Conservation (phyloP, 345 rosid species). For the Lumnitzera littorea region DNA sequence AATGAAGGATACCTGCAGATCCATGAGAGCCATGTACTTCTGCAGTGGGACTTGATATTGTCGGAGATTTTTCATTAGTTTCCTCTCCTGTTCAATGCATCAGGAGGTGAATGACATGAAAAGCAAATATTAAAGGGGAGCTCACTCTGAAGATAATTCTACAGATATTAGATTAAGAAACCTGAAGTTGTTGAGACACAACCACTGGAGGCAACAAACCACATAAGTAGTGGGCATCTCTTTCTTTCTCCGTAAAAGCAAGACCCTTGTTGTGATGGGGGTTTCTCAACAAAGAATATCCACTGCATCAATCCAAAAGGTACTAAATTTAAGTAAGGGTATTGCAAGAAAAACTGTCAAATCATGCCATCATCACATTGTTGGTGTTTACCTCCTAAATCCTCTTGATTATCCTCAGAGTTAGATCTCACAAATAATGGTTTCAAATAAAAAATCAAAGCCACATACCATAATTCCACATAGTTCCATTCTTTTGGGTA, state of each 20-base stretch:
- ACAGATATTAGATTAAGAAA: conserved; percentile 8
- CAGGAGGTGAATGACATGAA: neutral
- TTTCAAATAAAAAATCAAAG: too few relatives aligned
- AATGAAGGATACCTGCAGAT: conserved; percentile 51
- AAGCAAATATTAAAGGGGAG: conserved; percentile 1
- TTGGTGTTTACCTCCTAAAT: too few relatives aligned
- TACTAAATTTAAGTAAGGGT: neutral
- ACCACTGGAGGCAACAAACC: conserved; percentile 79
- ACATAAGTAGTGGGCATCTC: conserved; percentile 83
- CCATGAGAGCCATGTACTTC: conserved; percentile 85
- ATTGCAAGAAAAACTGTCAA: neutral
- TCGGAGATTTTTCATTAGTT: conserved; percentile 55
- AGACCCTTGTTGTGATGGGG: conserved; percentile 93
- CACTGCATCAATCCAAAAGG: conserved; percentile 33
- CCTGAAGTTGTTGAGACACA: conserved; percentile 73
- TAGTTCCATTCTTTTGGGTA: too few relatives aligned
- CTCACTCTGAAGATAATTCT: neutral
- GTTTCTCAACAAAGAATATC: conserved; percentile 70
- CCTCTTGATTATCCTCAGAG: too few relatives aligned
- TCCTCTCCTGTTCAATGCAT: conserved; percentile 47
- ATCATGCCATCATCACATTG: neutral
- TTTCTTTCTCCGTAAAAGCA: conserved; percentile 73
- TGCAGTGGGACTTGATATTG: conserved; percentile 70
- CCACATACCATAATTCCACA: too few relatives aligned
- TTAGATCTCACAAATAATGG: too few relatives aligned